Conservation (phyloP, 2,329 filamentous ascomycete species). For the Alternaria consortialis region DNA sequence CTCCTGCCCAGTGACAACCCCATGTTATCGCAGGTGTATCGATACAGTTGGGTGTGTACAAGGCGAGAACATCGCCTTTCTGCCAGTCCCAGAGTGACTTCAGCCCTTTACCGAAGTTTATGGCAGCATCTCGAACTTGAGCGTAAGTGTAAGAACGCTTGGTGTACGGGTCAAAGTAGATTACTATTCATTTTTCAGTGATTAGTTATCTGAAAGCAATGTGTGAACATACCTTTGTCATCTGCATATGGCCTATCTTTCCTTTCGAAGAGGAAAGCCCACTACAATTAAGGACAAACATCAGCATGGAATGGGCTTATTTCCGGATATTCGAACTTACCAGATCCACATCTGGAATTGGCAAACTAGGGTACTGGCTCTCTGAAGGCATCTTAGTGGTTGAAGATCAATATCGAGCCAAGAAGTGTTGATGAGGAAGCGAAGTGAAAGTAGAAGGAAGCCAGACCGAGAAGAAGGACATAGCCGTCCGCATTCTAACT, state of each 20-base stretch:
- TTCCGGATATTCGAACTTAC: constrained; percentile 5
- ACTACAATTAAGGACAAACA: constrained; percentile 48
- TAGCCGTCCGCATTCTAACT: constrained; percentile 13
- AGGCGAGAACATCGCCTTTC: constrained; percentile 81
- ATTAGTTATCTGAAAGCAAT: not conserved
- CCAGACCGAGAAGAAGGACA: constrained; percentile 16
- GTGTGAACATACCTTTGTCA: constrained; percentile 68
- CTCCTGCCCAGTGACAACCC: constrained; percentile 85
- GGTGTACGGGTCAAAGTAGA: constrained; percentile 80
- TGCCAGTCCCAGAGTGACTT: constrained; percentile 78
- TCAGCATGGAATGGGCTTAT: constrained; percentile 9
- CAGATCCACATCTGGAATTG: constrained; percentile 78
- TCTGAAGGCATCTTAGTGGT: constrained; percentile 70
- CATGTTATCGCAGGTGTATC: constrained; percentile 81
- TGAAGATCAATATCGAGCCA: constrained; percentile 1
- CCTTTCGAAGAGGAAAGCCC: constrained; percentile 78
- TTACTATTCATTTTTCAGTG: constrained; percentile 61
- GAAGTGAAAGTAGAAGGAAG: constrained; percentile 13
- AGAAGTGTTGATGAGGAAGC: constrained; percentile 7
- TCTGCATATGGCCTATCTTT: constrained; percentile 72
- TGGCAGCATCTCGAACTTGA: constrained; percentile 70
- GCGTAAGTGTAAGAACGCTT: constrained; percentile 74
- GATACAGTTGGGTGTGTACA: constrained; percentile 84
- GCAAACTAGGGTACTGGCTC: constrained; percentile 70
- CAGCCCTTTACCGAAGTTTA: constrained; percentile 83